Evolutionary conservation across 345 rosid species (phyloP).

Genomic region (Corchorus olitorius): DNA sequence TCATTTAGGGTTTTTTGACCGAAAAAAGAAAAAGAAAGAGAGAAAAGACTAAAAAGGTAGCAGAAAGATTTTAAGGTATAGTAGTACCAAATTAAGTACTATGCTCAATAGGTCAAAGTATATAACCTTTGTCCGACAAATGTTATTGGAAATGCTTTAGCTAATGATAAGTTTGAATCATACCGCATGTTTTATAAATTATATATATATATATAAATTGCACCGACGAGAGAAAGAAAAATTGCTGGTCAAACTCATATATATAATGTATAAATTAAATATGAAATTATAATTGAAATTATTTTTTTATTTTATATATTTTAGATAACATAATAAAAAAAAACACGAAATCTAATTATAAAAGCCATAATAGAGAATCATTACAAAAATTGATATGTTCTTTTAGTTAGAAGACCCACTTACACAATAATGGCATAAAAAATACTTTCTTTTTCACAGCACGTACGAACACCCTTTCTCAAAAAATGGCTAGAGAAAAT

Average conservation of each 20-base stretch:
- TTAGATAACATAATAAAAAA: too few species aligned
- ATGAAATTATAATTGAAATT: too few species aligned
- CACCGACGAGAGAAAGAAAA: background rate
- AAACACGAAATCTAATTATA: background rate
- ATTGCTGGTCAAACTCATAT: background rate
- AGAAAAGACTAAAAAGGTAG: background rate
- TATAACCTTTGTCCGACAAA: background rate
- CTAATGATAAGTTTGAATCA: background rate
- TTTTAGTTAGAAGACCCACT: background rate
- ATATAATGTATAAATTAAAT: background rate
- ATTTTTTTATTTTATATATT: too few species aligned
- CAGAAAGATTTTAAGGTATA: background rate
- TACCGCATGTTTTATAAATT: background rate
- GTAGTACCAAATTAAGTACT: background rate
- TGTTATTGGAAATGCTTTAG: background rate
- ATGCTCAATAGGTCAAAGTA: background rate
- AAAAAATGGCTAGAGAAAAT: too few species aligned
- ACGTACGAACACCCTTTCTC: background rate
- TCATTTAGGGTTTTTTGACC: too few species aligned
- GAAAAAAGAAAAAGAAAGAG: too few species aligned
- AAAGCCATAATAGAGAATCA: background rate
- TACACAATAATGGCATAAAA: background rate
- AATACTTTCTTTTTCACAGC: too few species aligned
- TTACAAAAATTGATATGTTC: background rate
- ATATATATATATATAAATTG: background rate